A percentile compares a stretch with the other conserved stretches of the same genome.
Conservation (phyloP, 1,139 yeast species). For the Suhomyces bokatorum region DNA sequence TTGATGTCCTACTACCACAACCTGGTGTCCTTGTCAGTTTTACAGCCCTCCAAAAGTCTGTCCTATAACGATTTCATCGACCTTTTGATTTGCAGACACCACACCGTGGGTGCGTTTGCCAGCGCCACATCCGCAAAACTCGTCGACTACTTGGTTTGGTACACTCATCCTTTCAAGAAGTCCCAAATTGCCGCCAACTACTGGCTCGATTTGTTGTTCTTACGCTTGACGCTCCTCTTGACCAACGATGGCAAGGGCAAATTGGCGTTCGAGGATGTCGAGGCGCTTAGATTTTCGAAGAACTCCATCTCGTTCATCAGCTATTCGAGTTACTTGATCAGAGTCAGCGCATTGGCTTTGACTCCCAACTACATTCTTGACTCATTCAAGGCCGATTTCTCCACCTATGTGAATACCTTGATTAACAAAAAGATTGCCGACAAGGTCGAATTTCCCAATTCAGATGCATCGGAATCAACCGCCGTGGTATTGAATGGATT, state of each 20-base stretch:
- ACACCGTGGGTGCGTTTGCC: slow-evolving; percentile 36
- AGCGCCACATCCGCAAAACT: slow-evolving; percentile 27
- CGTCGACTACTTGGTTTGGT: slow-evolving; percentile 32
- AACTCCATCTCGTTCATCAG: slow-evolving; percentile 31
- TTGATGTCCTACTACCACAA: slow-evolving; percentile 23
- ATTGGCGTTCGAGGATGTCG: slow-evolving; percentile 20
- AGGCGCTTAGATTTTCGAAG: slow-evolving; percentile 25
- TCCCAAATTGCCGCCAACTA: slow-evolving; percentile 39
- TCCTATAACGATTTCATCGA: slow-evolving; percentile 28
- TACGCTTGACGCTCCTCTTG: slow-evolving; percentile 26
- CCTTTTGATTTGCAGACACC: slow-evolving; percentile 39
- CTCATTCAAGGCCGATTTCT: slow-evolving; percentile 34
- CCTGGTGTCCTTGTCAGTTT: slow-evolving; percentile 8
- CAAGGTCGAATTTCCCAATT: slow-evolving; percentile 36
- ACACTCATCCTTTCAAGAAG: slow-evolving; percentile 31
- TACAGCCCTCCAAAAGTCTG: slow-evolving; percentile 6
- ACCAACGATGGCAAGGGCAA: slow-evolving; percentile 23
- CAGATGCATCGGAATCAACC: slow-evolving; percentile 21
- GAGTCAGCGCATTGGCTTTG: slow-evolving; percentile 17
- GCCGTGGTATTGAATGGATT: slow-evolving; percentile 5
- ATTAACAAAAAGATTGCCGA: slow-evolving; percentile 23
- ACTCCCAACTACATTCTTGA: slow-evolving; percentile 23
- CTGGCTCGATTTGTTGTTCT: slow-evolving; percentile 41
- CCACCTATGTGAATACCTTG: slow-evolving; percentile 27
- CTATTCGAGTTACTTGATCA: slow-evolving; percentile 32